These are phyloP conservation scores for Nicotiana paniculata DNA, from an alignment of 257 asterid species.

Conservation along the genomic window DNA sequence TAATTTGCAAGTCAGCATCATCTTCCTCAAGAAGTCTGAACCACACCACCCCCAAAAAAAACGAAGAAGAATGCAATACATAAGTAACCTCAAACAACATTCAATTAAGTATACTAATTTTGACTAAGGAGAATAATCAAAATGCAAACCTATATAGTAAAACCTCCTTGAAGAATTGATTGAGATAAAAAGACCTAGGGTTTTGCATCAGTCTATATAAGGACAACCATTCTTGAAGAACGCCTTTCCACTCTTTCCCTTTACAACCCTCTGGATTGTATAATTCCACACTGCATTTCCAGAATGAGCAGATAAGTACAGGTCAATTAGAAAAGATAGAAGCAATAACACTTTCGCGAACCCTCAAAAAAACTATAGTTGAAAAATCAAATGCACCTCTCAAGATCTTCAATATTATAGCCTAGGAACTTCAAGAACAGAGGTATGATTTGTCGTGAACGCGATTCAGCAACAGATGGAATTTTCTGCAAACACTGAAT, in stretches of 20 bases:
- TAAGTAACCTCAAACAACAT: background rate
- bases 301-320: background rate
- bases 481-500: slow-evolving; percentile 68
- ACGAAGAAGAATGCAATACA: background rate
- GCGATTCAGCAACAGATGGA: slow-evolving; percentile 58
- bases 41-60: slow-evolving; percentile 7
- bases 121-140: background rate
- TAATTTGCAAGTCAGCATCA: slow-evolving; percentile 79
- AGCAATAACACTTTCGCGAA: background rate
- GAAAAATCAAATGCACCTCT: slow-evolving; percentile 39
- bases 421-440: slow-evolving; percentile 82
- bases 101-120: background rate
- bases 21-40: slow-evolving; percentile 80
- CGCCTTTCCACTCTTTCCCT: slow-evolving; percentile 69
- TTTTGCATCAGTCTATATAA: slow-evolving; percentile 58
- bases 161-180: slow-evolving; percentile 53
- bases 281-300: slow-evolving; percentile 43
- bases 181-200: slow-evolving; percentile 54
- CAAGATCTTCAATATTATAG: slow-evolving; percentile 37
- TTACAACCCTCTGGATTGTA: slow-evolving; percentile 28
- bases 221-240: slow-evolving; percentile 78
- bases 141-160: slow-evolving; percentile 59
- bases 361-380: background rate
- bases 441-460: slow-evolving; percentile 60
- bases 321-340: background rate